These are phyloP conservation scores for Meyerozyma carpophila DNA, from an alignment of 1,139 yeast genomes.

Conservation along the genomic window DNA sequence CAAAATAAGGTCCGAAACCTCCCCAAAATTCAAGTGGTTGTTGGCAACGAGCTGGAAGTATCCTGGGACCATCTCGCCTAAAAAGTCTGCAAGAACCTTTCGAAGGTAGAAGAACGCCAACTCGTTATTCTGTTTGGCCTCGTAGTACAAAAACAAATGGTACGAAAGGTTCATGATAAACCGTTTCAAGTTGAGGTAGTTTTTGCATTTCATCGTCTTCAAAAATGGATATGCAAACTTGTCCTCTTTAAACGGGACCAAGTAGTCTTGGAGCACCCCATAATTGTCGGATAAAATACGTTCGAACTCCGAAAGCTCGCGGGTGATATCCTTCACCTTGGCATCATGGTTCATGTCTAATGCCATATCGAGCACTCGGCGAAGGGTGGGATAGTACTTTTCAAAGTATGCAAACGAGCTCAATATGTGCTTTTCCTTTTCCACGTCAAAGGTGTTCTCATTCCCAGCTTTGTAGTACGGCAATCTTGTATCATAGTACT, in stretches of 20 bases:
- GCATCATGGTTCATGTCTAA: conserved; percentile 17
- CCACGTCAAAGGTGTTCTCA: conserved; percentile 24
- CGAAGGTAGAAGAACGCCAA: conserved; percentile 15
- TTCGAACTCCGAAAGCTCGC: conserved; percentile 25
- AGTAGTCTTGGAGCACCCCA: conserved; percentile 19
- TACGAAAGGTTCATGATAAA: conserved; percentile 21
- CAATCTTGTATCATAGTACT: conserved; percentile 26
- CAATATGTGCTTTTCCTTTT: conserved; percentile 24
- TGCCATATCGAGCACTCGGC: conserved; percentile 18
- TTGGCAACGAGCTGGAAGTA: conserved; percentile 22
- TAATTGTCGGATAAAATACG: conserved; percentile 14
- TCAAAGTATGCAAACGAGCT: conserved; percentile 20
- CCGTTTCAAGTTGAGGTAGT: conserved; percentile 25
- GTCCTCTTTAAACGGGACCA: conserved; percentile 21
- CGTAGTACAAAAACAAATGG: conserved; percentile 22
- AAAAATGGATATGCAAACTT: conserved; percentile 21
- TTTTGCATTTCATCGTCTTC: conserved; percentile 28
- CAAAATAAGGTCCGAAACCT: conserved; percentile 29
- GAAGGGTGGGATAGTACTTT: conserved; percentile 16
- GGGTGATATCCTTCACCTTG: conserved; percentile 18
- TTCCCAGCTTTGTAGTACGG: conserved; percentile 28
- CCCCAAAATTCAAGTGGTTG: conserved; percentile 28
- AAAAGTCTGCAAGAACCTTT: conserved; percentile 19
- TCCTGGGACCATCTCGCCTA: conserved; percentile 27
- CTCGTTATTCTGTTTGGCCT: conserved; percentile 9